Evolutionary conservation across 192 early-diverging fungal species (phyloP).

Genomic region (Backusella circina): DNA sequence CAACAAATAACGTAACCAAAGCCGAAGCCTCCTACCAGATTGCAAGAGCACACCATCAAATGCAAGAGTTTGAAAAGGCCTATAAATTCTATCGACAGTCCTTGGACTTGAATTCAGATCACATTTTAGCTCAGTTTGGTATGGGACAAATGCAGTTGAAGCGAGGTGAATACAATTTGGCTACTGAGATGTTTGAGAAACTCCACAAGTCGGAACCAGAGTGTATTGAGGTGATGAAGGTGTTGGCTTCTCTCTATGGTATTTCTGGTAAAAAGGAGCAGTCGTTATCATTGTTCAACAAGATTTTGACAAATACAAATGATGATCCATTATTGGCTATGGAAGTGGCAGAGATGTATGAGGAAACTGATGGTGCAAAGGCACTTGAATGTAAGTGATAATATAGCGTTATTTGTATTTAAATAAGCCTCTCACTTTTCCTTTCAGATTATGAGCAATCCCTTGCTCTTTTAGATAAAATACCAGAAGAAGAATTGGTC

Average conservation of each 20-base stretch:
- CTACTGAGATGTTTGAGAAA: slow-evolving; percentile 53
- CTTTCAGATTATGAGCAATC: slow-evolving; percentile 31
- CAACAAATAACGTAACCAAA: slow-evolving; percentile 49
- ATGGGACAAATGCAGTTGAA: slow-evolving; percentile 72
- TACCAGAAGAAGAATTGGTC: slow-evolving; percentile 9
- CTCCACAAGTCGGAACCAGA: slow-evolving; percentile 55
- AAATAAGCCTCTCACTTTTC: not conserved
- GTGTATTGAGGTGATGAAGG: slow-evolving; percentile 62
- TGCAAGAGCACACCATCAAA: slow-evolving; percentile 52
- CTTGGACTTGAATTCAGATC: slow-evolving; percentile 60
- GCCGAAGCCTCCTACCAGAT: slow-evolving; percentile 61
- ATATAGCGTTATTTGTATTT: too few species aligned
- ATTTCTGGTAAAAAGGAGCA: slow-evolving; percentile 61
- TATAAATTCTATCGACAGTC: slow-evolving; percentile 65
- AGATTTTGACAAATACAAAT: slow-evolving; percentile 50
- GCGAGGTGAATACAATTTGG: slow-evolving; percentile 40
- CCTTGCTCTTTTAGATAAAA: slow-evolving; percentile 8
- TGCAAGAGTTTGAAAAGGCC: slow-evolving; percentile 67
- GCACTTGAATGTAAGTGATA: slow-evolving; percentile 22
- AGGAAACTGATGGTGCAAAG: slow-evolving; percentile 37
- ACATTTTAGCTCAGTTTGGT: slow-evolving; percentile 68
- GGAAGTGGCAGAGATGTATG: slow-evolving; percentile 63
- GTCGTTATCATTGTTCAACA: slow-evolving; percentile 63
- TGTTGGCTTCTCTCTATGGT: slow-evolving; percentile 60
- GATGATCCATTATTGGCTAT: slow-evolving; percentile 57